phyloP scores from a whole-genome alignment of 164 flowering plant genomes.

The Vitis cinerea region DNA sequence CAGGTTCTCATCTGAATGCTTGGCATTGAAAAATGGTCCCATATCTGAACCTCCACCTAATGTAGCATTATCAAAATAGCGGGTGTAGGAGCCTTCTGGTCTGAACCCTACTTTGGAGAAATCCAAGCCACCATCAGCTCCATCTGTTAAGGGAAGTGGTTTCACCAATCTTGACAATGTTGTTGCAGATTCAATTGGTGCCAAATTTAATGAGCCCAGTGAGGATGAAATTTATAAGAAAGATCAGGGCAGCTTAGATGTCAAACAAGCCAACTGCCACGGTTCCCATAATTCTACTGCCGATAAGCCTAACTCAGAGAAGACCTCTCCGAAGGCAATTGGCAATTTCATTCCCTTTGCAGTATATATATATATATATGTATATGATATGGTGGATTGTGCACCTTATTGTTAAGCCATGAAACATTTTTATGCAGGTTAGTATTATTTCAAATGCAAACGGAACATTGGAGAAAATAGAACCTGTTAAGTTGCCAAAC shows the following conservation, averaged over 20 bases:
- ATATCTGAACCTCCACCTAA: conserved; percentile 10
- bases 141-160: conserved; percentile 5
- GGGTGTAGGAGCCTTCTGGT: conserved; percentile 8
- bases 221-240: conserved; percentile 11
- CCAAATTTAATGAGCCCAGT: conserved; percentile 10
- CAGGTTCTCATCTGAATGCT: conserved; percentile 4
- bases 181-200: neutral
- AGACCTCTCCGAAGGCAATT: too few species aligned
- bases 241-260: conserved; percentile 8
- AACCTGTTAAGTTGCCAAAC: too few species aligned
- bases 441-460: too few species aligned
- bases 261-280: neutral
- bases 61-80: conserved; percentile 3
- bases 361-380: too few species aligned
- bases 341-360: too few species aligned
- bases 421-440: too few species aligned
- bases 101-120: conserved; percentile 2
- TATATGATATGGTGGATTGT: too few species aligned
- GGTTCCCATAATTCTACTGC: too few species aligned
- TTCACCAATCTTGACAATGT: conserved; percentile 4
- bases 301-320: too few species aligned
- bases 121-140: conserved; percentile 5
- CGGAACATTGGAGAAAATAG: too few species aligned
- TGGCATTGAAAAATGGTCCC: conserved; percentile 7
- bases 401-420: too few species aligned